A percentile compares a stretch with the other conserved stretches of the same genome.
phyloP scores from a whole-genome alignment of 129 eudicot genomes.

The Flaveria ramosissima region DNA sequence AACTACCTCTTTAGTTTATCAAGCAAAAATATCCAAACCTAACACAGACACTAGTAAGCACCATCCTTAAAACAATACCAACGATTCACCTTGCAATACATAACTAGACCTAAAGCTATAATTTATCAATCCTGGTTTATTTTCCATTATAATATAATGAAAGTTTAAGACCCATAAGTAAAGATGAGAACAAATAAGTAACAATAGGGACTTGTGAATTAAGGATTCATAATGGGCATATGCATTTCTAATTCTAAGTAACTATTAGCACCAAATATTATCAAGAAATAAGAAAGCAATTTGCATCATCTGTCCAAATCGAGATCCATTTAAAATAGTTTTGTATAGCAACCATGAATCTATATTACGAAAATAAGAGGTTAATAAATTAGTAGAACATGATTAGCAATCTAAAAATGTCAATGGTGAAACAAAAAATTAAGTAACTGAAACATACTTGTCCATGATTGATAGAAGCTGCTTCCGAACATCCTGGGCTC shows the following conservation, averaged over 20 bases:
- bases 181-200: neutral
- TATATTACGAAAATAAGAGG: neutral
- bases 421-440: neutral
- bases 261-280: neutral
- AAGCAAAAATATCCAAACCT: neutral
- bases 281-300: neutral
- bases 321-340: neutral
- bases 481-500: constrained; percentile 90
- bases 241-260: neutral
- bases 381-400: neutral
- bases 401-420: neutral
- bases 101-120: neutral
- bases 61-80: neutral
- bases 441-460: constrained; percentile 47
- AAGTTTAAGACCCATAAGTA: neutral
- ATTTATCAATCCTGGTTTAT: neutral
- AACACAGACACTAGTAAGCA: neutral
- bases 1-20: neutral
- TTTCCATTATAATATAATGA: neutral
- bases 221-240: neutral
- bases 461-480: constrained; percentile 86
- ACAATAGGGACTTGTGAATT: neutral
- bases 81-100: neutral
- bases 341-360: neutral
- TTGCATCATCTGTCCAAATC: neutral